Evolutionary conservation across 257 asterid species (phyloP), one percentile per base, ranked within the genome.

Genomic region (Scutellaria minor): DNA sequence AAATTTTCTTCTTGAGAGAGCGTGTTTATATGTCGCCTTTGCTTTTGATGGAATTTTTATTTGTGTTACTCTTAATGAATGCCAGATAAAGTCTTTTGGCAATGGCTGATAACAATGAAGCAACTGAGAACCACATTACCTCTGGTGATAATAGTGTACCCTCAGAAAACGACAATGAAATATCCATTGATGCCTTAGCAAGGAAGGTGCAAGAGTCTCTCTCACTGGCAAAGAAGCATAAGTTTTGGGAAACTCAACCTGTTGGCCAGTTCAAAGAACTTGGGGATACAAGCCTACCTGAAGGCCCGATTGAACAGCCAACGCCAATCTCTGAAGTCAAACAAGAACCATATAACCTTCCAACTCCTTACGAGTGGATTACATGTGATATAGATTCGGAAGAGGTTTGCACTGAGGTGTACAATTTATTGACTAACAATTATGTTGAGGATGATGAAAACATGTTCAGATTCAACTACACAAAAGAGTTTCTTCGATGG

Each of bases 191-290:
- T 66, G 78, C 86, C 50, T 77, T 89, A 73, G 83, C 90, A 42
- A 83, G 77, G 79, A 68, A 82, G 78, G 89, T 81, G 47, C 96
- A 85, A 78, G 91, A 88, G 75, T 84, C 96, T 39, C 83, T 84
- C 18, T 85, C 96, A 2, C 87, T 85, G 14, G 81, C 89, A 9
- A 88, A 83, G 85, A 77, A 72, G 82, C 97, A 91, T 46, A 91
- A 83, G 74, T 91, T 91, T 77, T 91, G 97, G 97, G 97, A 91
- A 80, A 87, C 95, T 11, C 97, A 91, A 67, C 97, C 96, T 7
- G 97, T 91, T 41, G 92, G 92, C 13, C 96, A 91, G 75, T 91
- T 91, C 73, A 91, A 83, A 77, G 97, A 91, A 72, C 84, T 87
- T 2, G 96, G 95, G 13, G 82, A 83, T 46, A 61, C 85, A 6